Evolutionary conservation across 768 basidiomycete genomes (phyloP).

Genomic region (Steccherinum ochraceum): DNA sequence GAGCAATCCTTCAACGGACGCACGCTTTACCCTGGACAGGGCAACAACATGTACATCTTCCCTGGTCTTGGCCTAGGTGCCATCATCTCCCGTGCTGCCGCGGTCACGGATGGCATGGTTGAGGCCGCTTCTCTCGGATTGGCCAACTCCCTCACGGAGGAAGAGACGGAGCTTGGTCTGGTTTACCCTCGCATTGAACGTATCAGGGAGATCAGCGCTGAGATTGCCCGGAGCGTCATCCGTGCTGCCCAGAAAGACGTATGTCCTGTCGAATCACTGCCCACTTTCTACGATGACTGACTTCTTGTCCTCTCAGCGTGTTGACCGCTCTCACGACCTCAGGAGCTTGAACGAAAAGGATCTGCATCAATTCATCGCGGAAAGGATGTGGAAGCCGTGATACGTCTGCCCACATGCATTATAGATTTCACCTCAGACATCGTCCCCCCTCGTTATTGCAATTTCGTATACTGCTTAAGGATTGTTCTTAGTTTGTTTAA

Average conservation of each 20-base stretch:
- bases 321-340: conserved; percentile 32
- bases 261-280: conserved; percentile 19
- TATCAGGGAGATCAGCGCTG: conserved; percentile 78
- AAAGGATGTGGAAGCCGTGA: conserved; percentile 70
- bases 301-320: conserved; percentile 12
- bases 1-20: conserved; percentile 49
- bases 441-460: too few species aligned
- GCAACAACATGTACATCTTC: conserved; percentile 93
- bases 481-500: too few species aligned
- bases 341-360: conserved; percentile 49
- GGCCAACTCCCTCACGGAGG: conserved; percentile 60
- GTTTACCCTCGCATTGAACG: conserved; percentile 82
- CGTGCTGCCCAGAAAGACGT: conserved; percentile 74
- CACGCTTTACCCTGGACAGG: conserved; percentile 74
- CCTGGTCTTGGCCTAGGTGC: conserved; percentile 74
- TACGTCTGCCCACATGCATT: neutral
- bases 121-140: conserved; percentile 82
- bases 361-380: conserved; percentile 45
- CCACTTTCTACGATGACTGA: conserved; percentile 7
- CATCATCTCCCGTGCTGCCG: conserved; percentile 60
- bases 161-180: conserved; percentile 60
- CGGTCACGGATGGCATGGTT: conserved; percentile 83
- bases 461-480: too few species aligned
- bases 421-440: neutral
- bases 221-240: conserved; percentile 71